Percentiles rank a stretch among this genome's conserved stretches.
phyloP scores from a whole-genome alignment of 306 rosid species.

The Dalbergia cochinchinensis region DNA sequence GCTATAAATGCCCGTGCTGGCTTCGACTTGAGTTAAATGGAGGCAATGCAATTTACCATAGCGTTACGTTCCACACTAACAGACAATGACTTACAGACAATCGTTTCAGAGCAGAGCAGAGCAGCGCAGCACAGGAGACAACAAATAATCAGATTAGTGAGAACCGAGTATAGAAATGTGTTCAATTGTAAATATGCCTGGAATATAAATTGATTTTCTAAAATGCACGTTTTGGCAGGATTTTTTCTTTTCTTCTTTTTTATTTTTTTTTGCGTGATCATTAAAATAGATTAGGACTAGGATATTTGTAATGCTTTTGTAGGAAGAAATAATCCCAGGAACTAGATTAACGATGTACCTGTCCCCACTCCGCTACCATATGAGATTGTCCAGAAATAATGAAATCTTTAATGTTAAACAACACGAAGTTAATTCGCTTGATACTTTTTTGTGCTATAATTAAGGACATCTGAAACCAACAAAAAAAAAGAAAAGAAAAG shows the following conservation, averaged over 20 bases:
- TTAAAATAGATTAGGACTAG: constrained; percentile 12
- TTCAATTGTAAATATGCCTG: constrained; percentile 54
- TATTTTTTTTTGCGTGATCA: constrained; percentile 22
- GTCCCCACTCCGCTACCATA: background rate
- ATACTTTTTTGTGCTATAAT: background rate
- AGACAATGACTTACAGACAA: constrained; percentile 28
- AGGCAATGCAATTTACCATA: constrained; percentile 33
- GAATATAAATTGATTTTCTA: constrained; percentile 44
- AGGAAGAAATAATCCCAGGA: background rate
- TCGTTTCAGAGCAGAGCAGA: constrained; percentile 37
- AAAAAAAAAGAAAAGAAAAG: background rate
- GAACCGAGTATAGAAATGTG: constrained; percentile 32
- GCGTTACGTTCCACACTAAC: constrained; percentile 4
- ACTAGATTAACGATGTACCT: background rate
- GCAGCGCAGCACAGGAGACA: constrained; percentile 37
- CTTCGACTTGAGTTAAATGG: constrained; percentile 86
- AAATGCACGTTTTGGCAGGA: constrained; percentile 10
- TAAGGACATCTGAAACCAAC: too few species aligned
- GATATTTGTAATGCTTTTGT: constrained; percentile 4
- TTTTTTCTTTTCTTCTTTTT: background rate
- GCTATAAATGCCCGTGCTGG: constrained; percentile 96
- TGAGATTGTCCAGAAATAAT: background rate
- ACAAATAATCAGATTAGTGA: constrained; percentile 30
- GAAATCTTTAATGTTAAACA: background rate
- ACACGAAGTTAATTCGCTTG: background rate